Conservation (phyloP, 148 eudicot species). For the Heliosperma pusillum region DNA sequence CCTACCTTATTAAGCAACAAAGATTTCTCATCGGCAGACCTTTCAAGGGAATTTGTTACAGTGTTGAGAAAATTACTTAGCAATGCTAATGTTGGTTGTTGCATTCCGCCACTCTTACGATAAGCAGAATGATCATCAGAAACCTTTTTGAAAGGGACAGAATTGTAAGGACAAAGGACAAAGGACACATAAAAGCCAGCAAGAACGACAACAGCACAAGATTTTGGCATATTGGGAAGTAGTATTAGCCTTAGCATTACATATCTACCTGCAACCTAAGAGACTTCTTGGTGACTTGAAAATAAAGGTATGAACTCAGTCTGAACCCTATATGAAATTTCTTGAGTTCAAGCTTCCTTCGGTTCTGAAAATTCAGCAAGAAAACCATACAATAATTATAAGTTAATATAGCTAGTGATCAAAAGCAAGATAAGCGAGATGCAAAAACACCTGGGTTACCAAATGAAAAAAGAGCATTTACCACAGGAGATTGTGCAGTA, state of each 20-base stretch:
- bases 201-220: not conserved
- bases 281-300: constrained; percentile 72
- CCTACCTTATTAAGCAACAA: constrained; percentile 76
- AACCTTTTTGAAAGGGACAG: constrained; percentile 39
- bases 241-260: not conserved
- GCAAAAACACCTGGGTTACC: not conserved
- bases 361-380: constrained; percentile 41
- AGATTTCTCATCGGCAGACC: constrained; percentile 79
- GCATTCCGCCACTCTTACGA: constrained; percentile 45
- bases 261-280: constrained; percentile 64
- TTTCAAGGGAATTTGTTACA: constrained; percentile 69
- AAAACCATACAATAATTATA: not conserved
- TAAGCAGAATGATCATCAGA: constrained; percentile 44
- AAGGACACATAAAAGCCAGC: not conserved
- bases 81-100: constrained; percentile 67
- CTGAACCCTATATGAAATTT: constrained; percentile 69
- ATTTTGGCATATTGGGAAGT: not conserved
- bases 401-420: not conserved
- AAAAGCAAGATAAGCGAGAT: not conserved
- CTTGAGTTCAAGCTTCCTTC: constrained; percentile 63
- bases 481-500: constrained; percentile 43
- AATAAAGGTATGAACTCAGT: constrained; percentile 89
- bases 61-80: constrained; percentile 56
- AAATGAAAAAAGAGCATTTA: constrained; percentile 26
- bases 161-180: not conserved